A percentile compares a stretch with the other conserved stretches of the same genome.
phyloP scores from a whole-genome alignment of 2,329 filamentous ascomycete genomes.

The Fusarium sp. region DNA sequence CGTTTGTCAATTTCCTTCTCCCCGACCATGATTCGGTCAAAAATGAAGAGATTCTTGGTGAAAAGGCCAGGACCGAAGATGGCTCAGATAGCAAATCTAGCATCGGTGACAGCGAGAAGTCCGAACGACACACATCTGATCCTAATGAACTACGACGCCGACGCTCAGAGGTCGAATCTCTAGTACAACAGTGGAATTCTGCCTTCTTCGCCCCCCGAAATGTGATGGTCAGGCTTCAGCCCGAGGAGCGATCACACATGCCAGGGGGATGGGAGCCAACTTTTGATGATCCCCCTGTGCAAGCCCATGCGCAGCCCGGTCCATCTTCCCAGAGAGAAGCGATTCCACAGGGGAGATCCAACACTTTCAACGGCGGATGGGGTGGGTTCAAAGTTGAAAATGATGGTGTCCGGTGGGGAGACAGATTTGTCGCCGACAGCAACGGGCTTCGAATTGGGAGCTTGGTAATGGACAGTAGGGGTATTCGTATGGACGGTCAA shows the following conservation, averaged over 20 bases:
- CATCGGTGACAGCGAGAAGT: slow-evolving; percentile 16
- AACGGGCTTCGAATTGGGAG: slow-evolving; percentile 62
- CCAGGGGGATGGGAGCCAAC: slow-evolving; percentile 46
- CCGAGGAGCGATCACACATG: slow-evolving; percentile 40
- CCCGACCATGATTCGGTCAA: slow-evolving; percentile 60
- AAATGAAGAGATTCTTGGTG: slow-evolving; percentile 63
- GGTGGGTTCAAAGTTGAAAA: slow-evolving; percentile 58
- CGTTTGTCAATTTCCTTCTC: slow-evolving; percentile 69
- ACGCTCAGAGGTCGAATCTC: slow-evolving; percentile 54
- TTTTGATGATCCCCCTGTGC: slow-evolving; percentile 38
- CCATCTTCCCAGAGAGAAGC: slow-evolving; percentile 30
- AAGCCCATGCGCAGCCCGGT: slow-evolving; percentile 19
- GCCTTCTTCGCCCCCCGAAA: slow-evolving; percentile 67
- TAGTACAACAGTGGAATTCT: slow-evolving; percentile 68
- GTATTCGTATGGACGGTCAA: slow-evolving; percentile 50
- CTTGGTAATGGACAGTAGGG: slow-evolving; percentile 58
- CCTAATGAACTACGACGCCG: slow-evolving; percentile 46
- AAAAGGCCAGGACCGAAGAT: slow-evolving; percentile 62
- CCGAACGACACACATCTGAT: slow-evolving; percentile 7
- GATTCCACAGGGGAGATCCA: slow-evolving; percentile 22
- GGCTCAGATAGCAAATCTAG: slow-evolving; percentile 47
- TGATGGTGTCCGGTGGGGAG: slow-evolving; percentile 60
- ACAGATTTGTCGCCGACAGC: slow-evolving; percentile 59
- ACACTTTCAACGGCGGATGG: slow-evolving; percentile 35
- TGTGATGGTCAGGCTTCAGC: slow-evolving; percentile 57